phyloP scores from a whole-genome alignment of 495 filamentous ascomycete genomes.

The Lepidopterella palustris region DNA sequence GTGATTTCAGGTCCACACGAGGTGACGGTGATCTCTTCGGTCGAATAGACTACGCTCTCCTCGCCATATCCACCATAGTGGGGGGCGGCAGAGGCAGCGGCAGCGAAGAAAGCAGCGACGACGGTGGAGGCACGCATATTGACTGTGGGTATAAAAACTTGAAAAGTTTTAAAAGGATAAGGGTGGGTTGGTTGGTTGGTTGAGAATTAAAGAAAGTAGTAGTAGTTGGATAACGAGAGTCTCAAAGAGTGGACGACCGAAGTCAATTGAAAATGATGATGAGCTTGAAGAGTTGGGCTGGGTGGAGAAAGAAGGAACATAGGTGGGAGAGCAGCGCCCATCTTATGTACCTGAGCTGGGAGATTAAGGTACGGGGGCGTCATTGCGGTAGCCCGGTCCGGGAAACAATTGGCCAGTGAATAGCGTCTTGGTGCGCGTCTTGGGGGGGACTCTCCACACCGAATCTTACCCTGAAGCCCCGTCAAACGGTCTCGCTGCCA shows the following conservation, averaged over 20 bases:
- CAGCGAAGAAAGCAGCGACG: conserved; percentile 4
- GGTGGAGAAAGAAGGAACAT: conserved; percentile 46
- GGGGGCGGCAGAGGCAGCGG: conserved; percentile 3
- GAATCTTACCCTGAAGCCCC: background rate
- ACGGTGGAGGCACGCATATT: conserved; percentile 6
- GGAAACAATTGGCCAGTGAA: conserved; percentile 2
- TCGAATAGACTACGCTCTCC: background rate
- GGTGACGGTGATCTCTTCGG: conserved; percentile 20
- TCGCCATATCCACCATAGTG: background rate
- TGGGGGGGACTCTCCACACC: background rate
- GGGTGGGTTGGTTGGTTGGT: conserved; percentile 3
- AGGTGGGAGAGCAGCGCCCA: conserved; percentile 12
- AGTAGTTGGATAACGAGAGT: conserved; percentile 6
- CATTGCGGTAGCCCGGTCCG: background rate
- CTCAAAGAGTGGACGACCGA: conserved; percentile 27
- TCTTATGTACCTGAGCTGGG: conserved; percentile 1
- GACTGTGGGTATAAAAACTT: background rate
- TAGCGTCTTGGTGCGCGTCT: background rate
- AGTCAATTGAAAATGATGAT: conserved; percentile 10
- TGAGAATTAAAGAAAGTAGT: conserved; percentile 8
- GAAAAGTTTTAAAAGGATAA: background rate
- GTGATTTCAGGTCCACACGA: conserved; percentile 23
- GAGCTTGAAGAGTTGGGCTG: conserved; percentile 50
- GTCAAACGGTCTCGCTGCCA: background rate
- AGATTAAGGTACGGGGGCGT: conserved; percentile 1